Evolutionary conservation across 1,139 yeast genomes (phyloP), one percentile per base, ranked within the genome.

Genomic region (Arxiozyma slooffiae): DNA sequence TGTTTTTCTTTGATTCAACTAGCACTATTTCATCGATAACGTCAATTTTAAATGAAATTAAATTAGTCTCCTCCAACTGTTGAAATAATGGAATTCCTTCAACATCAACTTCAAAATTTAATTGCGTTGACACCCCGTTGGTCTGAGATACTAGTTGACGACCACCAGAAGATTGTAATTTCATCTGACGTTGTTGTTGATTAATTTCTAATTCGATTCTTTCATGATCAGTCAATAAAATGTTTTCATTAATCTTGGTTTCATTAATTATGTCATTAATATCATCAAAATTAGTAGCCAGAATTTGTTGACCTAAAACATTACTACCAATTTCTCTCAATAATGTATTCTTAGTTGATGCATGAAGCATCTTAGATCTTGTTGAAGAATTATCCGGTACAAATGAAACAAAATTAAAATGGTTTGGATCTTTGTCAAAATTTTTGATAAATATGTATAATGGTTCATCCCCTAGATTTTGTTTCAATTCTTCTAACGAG

Each of bases 371-470:
- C 66, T 92, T 92, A 53, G 79, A 77, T 53, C 90, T 78, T 38
- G 90, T 90, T 7, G 83, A 81, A 14, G 97, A 89, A 47, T 70
- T 67, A 65, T 92, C 97, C 0, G 98, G 97, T 47, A 92, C 92
- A 70, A 77, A 90, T 41, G 94, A 80, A 46, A 89, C 76, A 61
- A 92, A 89, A 4, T 80, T 74, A 55, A 71, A 74, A 3, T 61
- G 56, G 1, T 60, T 58, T 11, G 62, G 64, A 24, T 61, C 62
- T 9, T 63, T 60, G 2, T 55, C 61, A 38, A 67, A 72, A 44
- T 71, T 67, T 48, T 75, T 73, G 41, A 82, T 61, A 9, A 86
- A 67, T 39, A 86, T 65, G 61, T 86, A 87, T 9, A 75, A 69
- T 8, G 96, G 86, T 49, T 76, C 79, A 3, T 67, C 58, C 24